Evolutionary conservation across 306 rosid species (phyloP).

Genomic region (Cucurbita maxima): DNA sequence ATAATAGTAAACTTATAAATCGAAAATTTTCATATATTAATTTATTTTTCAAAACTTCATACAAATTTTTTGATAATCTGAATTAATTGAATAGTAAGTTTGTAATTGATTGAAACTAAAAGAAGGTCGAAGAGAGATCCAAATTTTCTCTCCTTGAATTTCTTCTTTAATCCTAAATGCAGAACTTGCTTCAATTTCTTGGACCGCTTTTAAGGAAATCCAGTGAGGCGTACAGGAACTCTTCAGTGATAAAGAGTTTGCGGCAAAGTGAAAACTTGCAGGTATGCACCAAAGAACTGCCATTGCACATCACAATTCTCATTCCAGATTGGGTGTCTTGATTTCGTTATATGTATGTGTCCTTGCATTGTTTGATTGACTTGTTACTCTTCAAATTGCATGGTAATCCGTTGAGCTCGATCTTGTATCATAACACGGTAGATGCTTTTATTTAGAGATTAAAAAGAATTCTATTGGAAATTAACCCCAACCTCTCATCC

Average conservation of each 20-base stretch:
- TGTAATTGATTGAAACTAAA: background rate
- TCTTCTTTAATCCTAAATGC: conserved; percentile 14
- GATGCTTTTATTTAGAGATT: background rate
- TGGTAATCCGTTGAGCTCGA: background rate
- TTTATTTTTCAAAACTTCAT: background rate
- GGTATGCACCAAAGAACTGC: conserved; percentile 27
- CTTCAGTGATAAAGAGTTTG: conserved; percentile 77
- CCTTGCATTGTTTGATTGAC: background rate
- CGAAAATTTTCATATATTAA: no score
- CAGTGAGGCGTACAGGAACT: conserved; percentile 76
- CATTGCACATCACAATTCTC: background rate
- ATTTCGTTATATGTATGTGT: background rate
- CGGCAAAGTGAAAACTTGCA: conserved; percentile 87
- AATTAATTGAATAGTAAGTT: background rate
- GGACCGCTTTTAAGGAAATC: conserved; percentile 92
- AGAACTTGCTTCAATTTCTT: conserved; percentile 85
- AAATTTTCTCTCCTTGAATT: background rate
- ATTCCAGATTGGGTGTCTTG: background rate
- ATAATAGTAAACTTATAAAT: no score
- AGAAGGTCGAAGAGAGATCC: background rate
- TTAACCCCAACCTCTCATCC: background rate
- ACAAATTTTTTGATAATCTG: background rate
- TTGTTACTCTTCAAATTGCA: background rate
- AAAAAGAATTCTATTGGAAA: background rate
- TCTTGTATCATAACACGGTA: background rate